Conservation (phyloP, 2,329 filamentous ascomycete genomes). For the Talaromyces sp. region DNA sequence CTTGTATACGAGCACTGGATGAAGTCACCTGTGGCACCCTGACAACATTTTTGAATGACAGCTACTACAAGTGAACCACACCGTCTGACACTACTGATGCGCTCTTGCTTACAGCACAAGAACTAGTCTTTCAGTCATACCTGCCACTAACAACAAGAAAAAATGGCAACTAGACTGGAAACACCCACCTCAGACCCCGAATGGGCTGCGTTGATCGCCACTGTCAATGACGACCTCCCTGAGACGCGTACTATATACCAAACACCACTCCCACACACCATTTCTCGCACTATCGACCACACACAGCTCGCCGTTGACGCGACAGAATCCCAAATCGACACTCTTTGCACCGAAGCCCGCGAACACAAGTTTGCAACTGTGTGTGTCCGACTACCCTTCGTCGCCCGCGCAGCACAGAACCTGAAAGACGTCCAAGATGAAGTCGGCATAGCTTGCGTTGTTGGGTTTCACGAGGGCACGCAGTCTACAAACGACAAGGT, state of each 20-base stretch:
- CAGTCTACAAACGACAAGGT: slow-evolving; percentile 46
- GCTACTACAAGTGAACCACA: neutral
- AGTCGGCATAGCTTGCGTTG: slow-evolving; percentile 51
- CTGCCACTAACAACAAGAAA: neutral
- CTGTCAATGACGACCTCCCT: slow-evolving; percentile 21
- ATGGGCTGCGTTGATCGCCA: slow-evolving; percentile 26
- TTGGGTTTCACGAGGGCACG: slow-evolving; percentile 57
- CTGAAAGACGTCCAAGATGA: slow-evolving; percentile 35
- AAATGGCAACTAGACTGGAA: slow-evolving; percentile 10
- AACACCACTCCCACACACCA: slow-evolving; percentile 18
- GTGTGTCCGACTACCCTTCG: slow-evolving; percentile 51
- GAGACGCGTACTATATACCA: slow-evolving; percentile 16
- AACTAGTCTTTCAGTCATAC: neutral
- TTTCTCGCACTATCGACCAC: slow-evolving; percentile 37
- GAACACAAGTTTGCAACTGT: slow-evolving; percentile 42
- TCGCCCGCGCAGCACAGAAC: slow-evolving; percentile 44
- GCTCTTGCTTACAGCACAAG: neutral
- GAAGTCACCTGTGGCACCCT: neutral
- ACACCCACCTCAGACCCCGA: slow-evolving; percentile 25
- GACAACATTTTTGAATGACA: neutral
- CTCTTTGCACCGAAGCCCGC: slow-evolving; percentile 50
- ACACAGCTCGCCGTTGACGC: slow-evolving; percentile 37
- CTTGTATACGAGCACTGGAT: neutral
- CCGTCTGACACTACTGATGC: neutral
- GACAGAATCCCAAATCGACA: slow-evolving; percentile 45